Evolutionary conservation across 2,329 filamentous ascomycete genomes (phyloP), one percentile per base, ranked within the genome.

Genomic region (Ophiostoma australiae): DNA sequence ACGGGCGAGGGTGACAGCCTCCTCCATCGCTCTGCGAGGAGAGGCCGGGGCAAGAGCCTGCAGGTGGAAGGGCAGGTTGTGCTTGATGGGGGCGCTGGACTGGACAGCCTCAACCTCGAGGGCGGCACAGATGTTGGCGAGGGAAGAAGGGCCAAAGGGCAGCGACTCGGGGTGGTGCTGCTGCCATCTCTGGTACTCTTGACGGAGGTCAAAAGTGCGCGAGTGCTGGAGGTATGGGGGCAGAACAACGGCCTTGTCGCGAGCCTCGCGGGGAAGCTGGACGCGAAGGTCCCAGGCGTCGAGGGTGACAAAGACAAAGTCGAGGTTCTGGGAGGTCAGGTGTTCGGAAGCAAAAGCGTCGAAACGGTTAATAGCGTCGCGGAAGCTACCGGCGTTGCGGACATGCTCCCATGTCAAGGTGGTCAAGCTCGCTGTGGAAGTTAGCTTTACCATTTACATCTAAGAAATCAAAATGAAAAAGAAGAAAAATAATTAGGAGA

Each of bases 321-420:
- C 94, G 79, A 95, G 88, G 80, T 97, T 95, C 81, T 97, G 94
- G 75, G 89, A 90, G 70, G 92, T 89, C 76, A 99, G 84, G 79
- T 97, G 92, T 82, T 99, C 94, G 76, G 91, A 90, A 78, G 93
- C 93, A 80, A 97, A 99, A 74, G 90, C 86, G 81, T 97, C 94
- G 82, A 99, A 97, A 76, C 93, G 92, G 82, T 91, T 92, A 83
- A 99, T 91, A 76, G 95, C 95, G 82, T 98, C 95, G 77, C 94
- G 90, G 88, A 98, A 99, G 76, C 93, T 94, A 76, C 95, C 95
- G 80, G 95, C 94, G 81, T 94, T 96, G 80, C 94, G 91, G 80
- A 99, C 95, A 84, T 99, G 94, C 81, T 99, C 95, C 95, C 95
- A 99, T 70, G 95, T 98, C 77, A 99, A 85, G 75, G 95, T 99